Evolutionary conservation across 805 yeast species (phyloP), one percentile per base, ranked within the genome.

Genomic region (Lachancea thermotolerans): DNA sequence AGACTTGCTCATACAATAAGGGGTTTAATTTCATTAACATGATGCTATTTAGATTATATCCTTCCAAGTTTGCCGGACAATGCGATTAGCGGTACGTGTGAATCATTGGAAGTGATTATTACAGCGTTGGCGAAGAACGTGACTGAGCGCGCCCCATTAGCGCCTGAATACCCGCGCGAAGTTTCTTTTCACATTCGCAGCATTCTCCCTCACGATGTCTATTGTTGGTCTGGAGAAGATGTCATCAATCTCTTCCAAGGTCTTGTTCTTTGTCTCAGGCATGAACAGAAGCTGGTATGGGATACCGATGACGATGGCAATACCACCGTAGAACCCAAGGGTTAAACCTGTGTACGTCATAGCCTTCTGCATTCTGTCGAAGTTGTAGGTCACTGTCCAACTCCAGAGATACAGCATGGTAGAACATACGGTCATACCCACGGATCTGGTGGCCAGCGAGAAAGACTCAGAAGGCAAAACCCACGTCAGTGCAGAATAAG

Each of bases 181-280:
- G 2, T 5, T 31, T 32, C 36, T 39, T 35, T 49, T 53, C 45
- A 59, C 39, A 42, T 52, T 51, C 8, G 44, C 38, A 25, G 58
- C 10, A 50, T 67, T 67, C 40, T 64, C 63, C 29, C 49, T 51
- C 7, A 67, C 66, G 18, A 69, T 53, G 8, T 56, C 50, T 15
- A 55, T 33, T 1, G 84, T 70, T 21, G 78, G 69, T 57, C 67
- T 73, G 43, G 71, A 64, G 67, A 79, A 81, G 39, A 81, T 67
- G 41, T 75, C 81, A 57, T 82, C 88, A 48, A 82, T 77, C 64
- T 82, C 87, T 65, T 82, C 89, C 59, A 82, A 71, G 11, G 87
- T 78, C 66, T 75, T 78, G 54, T 76, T 81, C 66, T 81, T 81
- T 31, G 88, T 82, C 65, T 82, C 88, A 33, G 83, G 85, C 75